A percentile compares a stretch with the other conserved stretches of the same genome.
phyloP scores from a whole-genome alignment of 768 basidiomycete species.

The Lactifluus subvellereus region DNA sequence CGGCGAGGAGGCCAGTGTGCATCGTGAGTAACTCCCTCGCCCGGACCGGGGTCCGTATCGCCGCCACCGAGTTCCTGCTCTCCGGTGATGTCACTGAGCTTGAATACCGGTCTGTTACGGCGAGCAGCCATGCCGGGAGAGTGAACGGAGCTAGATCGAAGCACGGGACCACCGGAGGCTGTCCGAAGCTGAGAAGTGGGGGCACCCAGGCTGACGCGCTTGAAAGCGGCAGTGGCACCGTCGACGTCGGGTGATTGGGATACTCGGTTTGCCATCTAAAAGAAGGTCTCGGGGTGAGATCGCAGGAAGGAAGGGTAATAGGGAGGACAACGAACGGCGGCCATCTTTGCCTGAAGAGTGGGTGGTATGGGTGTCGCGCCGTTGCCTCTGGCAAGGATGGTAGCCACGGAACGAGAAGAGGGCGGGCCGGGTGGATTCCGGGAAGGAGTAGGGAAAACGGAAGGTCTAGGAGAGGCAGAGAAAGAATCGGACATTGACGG shows the following conservation, averaged over 20 bases:
- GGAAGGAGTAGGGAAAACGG: constrained; percentile 19
- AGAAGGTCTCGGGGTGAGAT: constrained; percentile 24
- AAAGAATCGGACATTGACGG: constrained; percentile 28
- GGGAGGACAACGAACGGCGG: constrained; percentile 53
- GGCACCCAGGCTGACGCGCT: constrained; percentile 33
- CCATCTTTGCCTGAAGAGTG: constrained; percentile 88
- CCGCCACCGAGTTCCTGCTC: constrained; percentile 42
- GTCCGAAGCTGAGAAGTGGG: constrained; percentile 19
- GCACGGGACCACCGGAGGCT: constrained; percentile 31
- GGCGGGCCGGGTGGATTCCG: constrained; percentile 22
- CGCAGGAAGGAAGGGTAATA: background rate
- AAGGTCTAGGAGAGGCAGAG: constrained; percentile 19
- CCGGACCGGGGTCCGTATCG: constrained; percentile 62
- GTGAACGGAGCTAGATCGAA: constrained; percentile 33
- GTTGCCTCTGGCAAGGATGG: constrained; percentile 40
- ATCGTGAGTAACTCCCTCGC: constrained; percentile 55
- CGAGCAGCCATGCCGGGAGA: constrained; percentile 37
- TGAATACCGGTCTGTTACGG: constrained; percentile 51
- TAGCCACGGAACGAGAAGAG: constrained; percentile 30
- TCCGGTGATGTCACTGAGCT: constrained; percentile 53
- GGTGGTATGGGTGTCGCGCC: constrained; percentile 76
- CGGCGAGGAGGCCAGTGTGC: constrained; percentile 30
- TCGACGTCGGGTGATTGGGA: constrained; percentile 36
- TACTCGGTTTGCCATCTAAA: constrained; percentile 44
- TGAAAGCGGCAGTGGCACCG: constrained; percentile 37